Base-by-base conservation (phyloP, 2,329 filamentous ascomycete species). In the Exophiala dermatitidis region DNA sequence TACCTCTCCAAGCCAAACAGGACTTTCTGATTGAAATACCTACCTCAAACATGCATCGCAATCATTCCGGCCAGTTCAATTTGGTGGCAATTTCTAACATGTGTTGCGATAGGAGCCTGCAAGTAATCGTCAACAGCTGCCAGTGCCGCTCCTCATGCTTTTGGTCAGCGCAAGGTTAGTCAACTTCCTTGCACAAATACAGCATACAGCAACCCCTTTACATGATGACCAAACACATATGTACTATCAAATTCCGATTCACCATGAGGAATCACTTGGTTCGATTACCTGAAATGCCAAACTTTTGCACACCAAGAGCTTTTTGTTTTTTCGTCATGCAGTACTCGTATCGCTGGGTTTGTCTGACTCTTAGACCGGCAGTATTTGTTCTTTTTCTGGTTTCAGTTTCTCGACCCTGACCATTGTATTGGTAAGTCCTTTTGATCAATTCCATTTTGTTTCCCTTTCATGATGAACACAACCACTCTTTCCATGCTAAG, bases 401-500 rank as follows among this genome's bases (percentile, higher is more conserved):
- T 38, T 26, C 50, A 43, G 3, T 38, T 29, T 37, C 19, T 8
- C 5, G 41, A 34, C 33, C 30, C 38, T 40, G 7, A 12, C 10
- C 31, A 9, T 43, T 30, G 28, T 42, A 19, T 48, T 45, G 32
- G 56, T 58, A 52, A 58, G 57, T 56, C 44, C 26, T 26, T 36
- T 42, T 19, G 19, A 19, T 19, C 19, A 19, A 19, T 19, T 19
- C 19, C 51, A 47, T 43, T 37, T 42, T 48, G 53, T 37, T 48
- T 37, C 7, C 45, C 47, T 47, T 32, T 65, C 68, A 72, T 79
- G 77, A 80, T 79, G 75, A 72, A 69, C 71, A 68, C 67, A 19
- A 68, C 69, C 77, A 75, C 78, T 79, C 80, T 57, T 61, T 62
- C 77, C 77, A 81, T 81, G 78, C 78, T 81, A 81, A 81, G 69